Percentiles rank a stretch among this genome's conserved stretches.
phyloP scores from a whole-genome alignment of 2,329 filamentous ascomycete species.

The Aplosporella prunicola region DNA sequence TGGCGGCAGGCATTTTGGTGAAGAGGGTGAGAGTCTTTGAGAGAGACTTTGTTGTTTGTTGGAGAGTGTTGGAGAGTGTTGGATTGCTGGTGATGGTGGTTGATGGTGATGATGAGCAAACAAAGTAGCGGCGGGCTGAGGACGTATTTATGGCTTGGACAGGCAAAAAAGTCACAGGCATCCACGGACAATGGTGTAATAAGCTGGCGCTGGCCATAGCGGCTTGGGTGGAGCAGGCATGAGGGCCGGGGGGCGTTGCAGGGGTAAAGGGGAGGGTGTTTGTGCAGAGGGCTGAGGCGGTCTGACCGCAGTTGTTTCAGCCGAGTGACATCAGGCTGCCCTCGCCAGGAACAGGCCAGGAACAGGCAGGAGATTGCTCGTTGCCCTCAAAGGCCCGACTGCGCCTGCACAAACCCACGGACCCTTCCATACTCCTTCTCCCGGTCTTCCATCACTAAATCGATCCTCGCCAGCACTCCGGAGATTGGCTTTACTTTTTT shows the following conservation, averaged over 20 bases:
- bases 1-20: constrained; percentile 28
- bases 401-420: not conserved
- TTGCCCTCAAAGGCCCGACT: not conserved
- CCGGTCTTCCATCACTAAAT: not conserved
- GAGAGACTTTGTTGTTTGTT: constrained; percentile 3
- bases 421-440: not conserved
- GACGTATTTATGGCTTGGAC: constrained; percentile 31
- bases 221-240: constrained; percentile 31
- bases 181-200: constrained; percentile 34
- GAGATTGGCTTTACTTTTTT: too few relatives aligned
- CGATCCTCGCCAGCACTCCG: not conserved
- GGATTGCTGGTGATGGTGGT: constrained; percentile 9
- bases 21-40: not conserved
- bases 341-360: constrained; percentile 29
- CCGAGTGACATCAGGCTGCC: too few relatives aligned
- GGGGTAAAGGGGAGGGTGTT: constrained; percentile 10
- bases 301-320: too few relatives aligned
- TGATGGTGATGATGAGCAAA: constrained; percentile 23
- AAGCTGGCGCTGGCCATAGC: constrained; percentile 26
- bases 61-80: constrained; percentile 7
- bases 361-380: constrained; percentile 22
- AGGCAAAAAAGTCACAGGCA: constrained; percentile 27
- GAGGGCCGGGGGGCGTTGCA: constrained; percentile 13
- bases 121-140: constrained; percentile 20
- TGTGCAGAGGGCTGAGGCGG: constrained; percentile 8